Conservation (phyloP, 805 yeast species). For the Saturnispora zaruensis region DNA sequence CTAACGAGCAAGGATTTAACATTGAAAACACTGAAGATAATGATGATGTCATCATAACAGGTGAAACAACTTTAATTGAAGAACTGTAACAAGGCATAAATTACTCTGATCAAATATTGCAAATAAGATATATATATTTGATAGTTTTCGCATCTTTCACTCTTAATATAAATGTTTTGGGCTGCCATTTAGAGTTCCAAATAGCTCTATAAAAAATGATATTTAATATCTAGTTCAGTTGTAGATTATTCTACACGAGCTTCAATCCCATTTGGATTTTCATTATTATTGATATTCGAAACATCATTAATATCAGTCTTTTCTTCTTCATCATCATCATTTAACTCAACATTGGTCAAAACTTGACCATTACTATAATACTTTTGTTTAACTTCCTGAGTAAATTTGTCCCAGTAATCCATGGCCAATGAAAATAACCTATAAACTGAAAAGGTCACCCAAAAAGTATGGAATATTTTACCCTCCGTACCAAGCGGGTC, state of each 20-base stretch:
- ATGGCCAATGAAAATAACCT: neutral
- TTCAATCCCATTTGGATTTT: neutral
- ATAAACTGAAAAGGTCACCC: neutral
- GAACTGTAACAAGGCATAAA: neutral
- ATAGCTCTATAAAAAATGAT: neutral
- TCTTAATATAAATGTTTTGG: neutral
- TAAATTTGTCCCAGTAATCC: constrained; percentile 4
- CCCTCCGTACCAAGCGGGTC: constrained; percentile 5
- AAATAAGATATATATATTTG: neutral
- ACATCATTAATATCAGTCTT: constrained; percentile 11
- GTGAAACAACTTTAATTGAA: neutral
- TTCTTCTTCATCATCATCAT: constrained; percentile 15
- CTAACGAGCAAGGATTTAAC: constrained; percentile 72
- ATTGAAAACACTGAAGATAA: constrained; percentile 39
- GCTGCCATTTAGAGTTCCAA: neutral
- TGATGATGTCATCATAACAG: constrained; percentile 18
- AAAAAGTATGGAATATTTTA: neutral
- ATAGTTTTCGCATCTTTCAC: neutral
- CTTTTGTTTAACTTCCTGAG: constrained; percentile 19
- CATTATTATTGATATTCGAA: neutral
- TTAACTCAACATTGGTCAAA: constrained; percentile 19
- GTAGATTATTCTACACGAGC: neutral
- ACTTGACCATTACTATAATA: constrained; percentile 22
- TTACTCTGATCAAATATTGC: too few relatives aligned
- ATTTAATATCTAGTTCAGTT: neutral